phyloP scores from a whole-genome alignment of 805 yeast species.

The Candida hispaniensis region DNA sequence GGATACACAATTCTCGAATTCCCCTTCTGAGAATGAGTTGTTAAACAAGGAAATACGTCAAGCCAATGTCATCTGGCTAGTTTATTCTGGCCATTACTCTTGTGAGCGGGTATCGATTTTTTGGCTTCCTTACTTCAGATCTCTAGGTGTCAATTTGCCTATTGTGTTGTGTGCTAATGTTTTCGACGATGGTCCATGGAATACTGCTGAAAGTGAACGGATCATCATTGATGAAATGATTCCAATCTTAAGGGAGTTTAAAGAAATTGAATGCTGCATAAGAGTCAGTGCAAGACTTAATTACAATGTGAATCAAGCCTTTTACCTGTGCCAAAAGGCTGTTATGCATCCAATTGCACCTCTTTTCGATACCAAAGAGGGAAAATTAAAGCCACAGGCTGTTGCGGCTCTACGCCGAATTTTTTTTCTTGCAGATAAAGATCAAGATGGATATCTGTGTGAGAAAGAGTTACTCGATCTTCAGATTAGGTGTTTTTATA shows the following conservation, averaged over 20 bases:
- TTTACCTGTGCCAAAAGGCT: conserved; percentile 86
- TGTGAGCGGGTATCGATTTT: conserved; percentile 83
- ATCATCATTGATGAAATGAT: conserved; percentile 66
- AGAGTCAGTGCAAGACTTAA: conserved; percentile 78
- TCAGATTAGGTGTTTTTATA: conserved; percentile 67
- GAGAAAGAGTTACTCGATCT: conserved; percentile 59
- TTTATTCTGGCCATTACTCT: conserved; percentile 87
- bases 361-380: conserved; percentile 82
- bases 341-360: conserved; percentile 91
- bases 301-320: conserved; percentile 80
- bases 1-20: conserved; percentile 49
- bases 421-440: conserved; percentile 74
- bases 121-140: conserved; percentile 91
- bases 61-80: conserved; percentile 91
- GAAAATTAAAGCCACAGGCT: conserved; percentile 67
- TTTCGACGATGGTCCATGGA: conserved; percentile 40
- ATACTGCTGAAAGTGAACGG: conserved; percentile 32
- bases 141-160: conserved; percentile 88
- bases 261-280: conserved; percentile 88
- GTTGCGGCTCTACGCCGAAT: conserved; percentile 66
- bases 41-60: conserved; percentile 65
- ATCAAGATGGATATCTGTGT: conserved; percentile 76
- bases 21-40: conserved; percentile 44
- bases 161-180: conserved; percentile 86
- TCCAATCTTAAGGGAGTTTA: conserved; percentile 78